Evolutionary conservation across 2,329 filamentous ascomycete genomes (phyloP), one percentile per base, ranked within the genome.

Genomic region (Aschersonia sp.): DNA sequence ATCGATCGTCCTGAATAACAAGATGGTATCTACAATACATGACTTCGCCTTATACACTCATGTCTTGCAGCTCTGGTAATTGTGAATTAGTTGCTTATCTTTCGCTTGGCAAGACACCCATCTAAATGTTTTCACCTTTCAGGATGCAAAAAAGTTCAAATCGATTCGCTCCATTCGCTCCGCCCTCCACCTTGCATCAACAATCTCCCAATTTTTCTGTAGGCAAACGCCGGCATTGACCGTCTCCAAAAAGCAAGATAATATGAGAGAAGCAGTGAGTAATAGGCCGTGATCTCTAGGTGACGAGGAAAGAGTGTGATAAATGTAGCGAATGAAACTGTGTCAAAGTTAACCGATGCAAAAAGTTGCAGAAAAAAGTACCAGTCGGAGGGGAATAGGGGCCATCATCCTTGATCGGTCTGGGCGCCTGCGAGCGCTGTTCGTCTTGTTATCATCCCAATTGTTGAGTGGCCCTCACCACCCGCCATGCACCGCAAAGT

Each of bases 211-310:
- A n/a, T 35, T 35, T 39, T 35, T 43, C 40, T 14, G 44, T 39
- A 32, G 31, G 46, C 29, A 35, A 51, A 45, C 45, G 39, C 49
- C 47, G 9, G 30, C 22, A 42, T 39, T 37, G 32, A 42, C 42
- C 35, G 35, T 30, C 43, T 30, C 37, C 35, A 39, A 31, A 39
- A 44, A 46, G 37, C 5, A 43, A 54, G 52, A 53, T 47, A 50
- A 53, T 30, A 43, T 11, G 12, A 32, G 35, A 37, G 35, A 9
- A 37, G 8, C 35, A 37, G 12, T 22, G 22, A 22, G 22, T 22
- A 22, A 22, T 22, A 12, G 12, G 35, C 35, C 35, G 35, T 37
- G 35, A 30, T 41, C 14, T 46, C 42, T 50, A 45, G 42, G 12
- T 52, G 33, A 33, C 10, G 42, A 46, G 43, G 22, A 35, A 12